Evolutionary conservation across 2,329 filamentous ascomycete genomes (phyloP).

Genomic region (Colletotrichum coccodes): DNA sequence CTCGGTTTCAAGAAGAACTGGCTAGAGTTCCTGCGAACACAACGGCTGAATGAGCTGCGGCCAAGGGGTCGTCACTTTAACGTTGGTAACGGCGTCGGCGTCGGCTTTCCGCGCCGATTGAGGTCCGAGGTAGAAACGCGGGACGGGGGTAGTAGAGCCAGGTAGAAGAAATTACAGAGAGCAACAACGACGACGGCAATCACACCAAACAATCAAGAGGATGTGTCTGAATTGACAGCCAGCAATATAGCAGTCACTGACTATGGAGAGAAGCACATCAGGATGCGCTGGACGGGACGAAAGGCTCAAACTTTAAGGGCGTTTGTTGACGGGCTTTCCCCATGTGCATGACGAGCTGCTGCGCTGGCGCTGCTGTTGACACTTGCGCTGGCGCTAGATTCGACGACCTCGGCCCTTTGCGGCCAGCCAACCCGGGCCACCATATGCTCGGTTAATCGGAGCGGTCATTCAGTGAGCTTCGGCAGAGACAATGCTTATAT

Average conservation of each 20-base stretch:
- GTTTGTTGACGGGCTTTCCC: neutral
- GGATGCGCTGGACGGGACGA: neutral
- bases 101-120: slow-evolving; percentile 17
- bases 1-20: neutral
- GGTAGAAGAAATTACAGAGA: too few relatives aligned
- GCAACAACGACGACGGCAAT: neutral
- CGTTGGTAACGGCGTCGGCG: slow-evolving; percentile 39
- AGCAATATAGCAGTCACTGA: neutral
- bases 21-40: neutral
- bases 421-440: neutral
- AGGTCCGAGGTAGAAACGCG: slow-evolving; percentile 11
- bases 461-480: slow-evolving; percentile 17
- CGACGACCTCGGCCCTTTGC: slow-evolving; percentile 25
- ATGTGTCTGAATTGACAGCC: neutral
- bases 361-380: neutral
- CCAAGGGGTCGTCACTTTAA: slow-evolving; percentile 9
- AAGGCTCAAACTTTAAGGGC: neutral
- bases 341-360: neutral
- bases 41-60: neutral
- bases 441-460: slow-evolving; percentile 24
- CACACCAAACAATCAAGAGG: neutral
- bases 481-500: neutral
- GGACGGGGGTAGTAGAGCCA: neutral
- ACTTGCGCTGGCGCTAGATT: neutral
- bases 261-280: neutral